These are phyloP conservation scores for Populus tremula DNA, from an alignment of 345 rosid genomes.

Conservation along the genomic window DNA sequence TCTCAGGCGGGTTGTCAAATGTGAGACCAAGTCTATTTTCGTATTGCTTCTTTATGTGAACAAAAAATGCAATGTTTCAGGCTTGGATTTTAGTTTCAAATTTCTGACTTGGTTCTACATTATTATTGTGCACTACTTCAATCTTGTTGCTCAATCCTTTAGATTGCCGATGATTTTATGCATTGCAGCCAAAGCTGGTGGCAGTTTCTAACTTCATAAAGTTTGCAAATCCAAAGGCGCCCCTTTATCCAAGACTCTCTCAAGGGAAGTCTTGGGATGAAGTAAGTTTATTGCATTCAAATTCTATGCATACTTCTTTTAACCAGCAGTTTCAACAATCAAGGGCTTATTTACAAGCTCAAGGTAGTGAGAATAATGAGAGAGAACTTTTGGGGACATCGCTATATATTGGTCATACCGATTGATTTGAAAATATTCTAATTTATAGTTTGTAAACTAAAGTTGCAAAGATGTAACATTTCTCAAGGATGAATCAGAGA, in stretches of 20 bases:
- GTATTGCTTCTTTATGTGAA: neutral
- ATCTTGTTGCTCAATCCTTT: constrained; percentile 8
- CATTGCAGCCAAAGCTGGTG: constrained; percentile 71
- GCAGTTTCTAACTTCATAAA: constrained; percentile 50
- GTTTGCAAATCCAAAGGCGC: constrained; percentile 78
- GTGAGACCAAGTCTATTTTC: constrained; percentile 33
- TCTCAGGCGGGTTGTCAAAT: constrained; percentile 56
- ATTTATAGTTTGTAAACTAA: no score
- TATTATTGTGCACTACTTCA: neutral
- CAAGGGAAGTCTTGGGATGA: constrained; percentile 88
- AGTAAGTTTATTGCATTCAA: constrained; percentile 40
- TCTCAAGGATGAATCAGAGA: no score
- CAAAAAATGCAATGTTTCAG: no score
- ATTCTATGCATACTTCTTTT: neutral
- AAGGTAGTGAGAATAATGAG: no score
- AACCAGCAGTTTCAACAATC: no score
- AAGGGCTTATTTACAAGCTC: no score
- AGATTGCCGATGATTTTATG: no score
- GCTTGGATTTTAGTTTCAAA: no score
- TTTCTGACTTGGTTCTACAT: neutral
- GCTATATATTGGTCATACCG: no score
- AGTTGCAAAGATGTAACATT: no score
- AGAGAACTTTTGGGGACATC: no score
- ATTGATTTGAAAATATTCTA: no score
- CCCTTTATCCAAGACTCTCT: constrained; percentile 89